Base-by-base conservation (phyloP, 257 asterid genomes). In the Scutellaria barbata region DNA sequence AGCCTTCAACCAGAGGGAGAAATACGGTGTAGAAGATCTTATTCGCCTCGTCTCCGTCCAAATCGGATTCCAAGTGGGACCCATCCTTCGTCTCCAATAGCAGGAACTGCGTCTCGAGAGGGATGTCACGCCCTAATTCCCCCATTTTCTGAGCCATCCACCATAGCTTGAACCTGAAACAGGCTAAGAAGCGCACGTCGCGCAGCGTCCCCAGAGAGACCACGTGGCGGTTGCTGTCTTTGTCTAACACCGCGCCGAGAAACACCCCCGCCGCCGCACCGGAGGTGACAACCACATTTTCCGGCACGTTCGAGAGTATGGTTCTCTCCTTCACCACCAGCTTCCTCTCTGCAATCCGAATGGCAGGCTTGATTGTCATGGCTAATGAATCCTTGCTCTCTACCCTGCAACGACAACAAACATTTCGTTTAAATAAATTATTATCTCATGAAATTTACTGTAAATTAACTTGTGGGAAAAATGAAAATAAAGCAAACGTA, bases 91-190 rank as follows among this genome's bases (percentile, higher is more conserved):
- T 81, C 78, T 92, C 95, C 16, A 85, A 56, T 20, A 92, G 69
- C 41, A 92, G 78, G 72, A 89, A 92, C 62, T 87, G 98, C 4
- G 98, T 92, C 75, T 92, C 98, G 1, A 86, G 59, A 0, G 98
- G 98, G 66, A 92, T 79, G 1, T 92, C 94, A 16, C 95, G 67
- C 13, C 96, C 96, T 45, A 64, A 75, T 22, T 84, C 88, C 7
- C 98, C 98, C 98, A 92, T 92, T 63, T 74, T 86, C 68, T 92
- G 98, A 1, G 98, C 87, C 98, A 92, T 92, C 98, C 98, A 92
- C 98, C 98, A 92, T 6, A 92, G 41, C 62, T 89, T 92, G 73
- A 92, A 92, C 81, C 98, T 72, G 69, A 92, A 92, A 71, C 98
- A 88, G 3, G 98, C 85, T 47, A 92, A 74, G 85, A 92, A 92